Base-by-base conservation (phyloP, 306 rosid species). In the Ziziphus jujuba region DNA sequence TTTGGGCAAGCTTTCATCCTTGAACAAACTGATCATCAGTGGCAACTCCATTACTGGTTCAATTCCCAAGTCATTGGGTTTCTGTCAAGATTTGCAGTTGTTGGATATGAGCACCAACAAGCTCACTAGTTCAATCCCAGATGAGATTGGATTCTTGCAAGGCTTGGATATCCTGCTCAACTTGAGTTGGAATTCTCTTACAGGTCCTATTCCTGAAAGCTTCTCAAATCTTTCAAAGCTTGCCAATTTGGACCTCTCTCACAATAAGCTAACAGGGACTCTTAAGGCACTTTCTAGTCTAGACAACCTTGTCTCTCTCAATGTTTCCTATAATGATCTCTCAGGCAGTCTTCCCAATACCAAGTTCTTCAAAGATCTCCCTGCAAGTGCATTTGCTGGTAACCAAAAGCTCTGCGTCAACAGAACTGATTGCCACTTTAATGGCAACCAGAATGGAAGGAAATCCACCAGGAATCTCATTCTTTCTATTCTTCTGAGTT, bases 151-250 rank as follows among this genome's bases (percentile, higher is more conserved):
- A 72, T 65, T 51, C 33, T 79, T 90, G 80, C 96, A 87, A 83
- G 93, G 80, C 56, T 65, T 92, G 20, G 97, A 90, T 63, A 92
- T 90, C 71, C 90, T 90, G 69, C 72, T 92, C 83, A 92, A 92
- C 80, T 71, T 92, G 78, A 90, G 98, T 61, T 84, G 88, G 89
- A 92, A 92, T 73, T 82, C 77, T 67, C 86, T 92, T 62, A 81
- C 81, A 48, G 96, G 93, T 38, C 72, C 82, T 16, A 85, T 92
- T 67, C 98, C 98, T 47, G 79, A 79, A 55, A 89, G 88, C 76
- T 89, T 92, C 77, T 77, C 91, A 35, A 92, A 82, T 77, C 91
- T 92, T 75, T 89, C 98, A 35, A 92, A 82, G 71, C 89, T 92
- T 21, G 89, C 95, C 72, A 89, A 68, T 77, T 76, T 92, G 79